phyloP scores from a whole-genome alignment of 164 flowering plant genomes.

The Euptelea pleiosperma region DNA sequence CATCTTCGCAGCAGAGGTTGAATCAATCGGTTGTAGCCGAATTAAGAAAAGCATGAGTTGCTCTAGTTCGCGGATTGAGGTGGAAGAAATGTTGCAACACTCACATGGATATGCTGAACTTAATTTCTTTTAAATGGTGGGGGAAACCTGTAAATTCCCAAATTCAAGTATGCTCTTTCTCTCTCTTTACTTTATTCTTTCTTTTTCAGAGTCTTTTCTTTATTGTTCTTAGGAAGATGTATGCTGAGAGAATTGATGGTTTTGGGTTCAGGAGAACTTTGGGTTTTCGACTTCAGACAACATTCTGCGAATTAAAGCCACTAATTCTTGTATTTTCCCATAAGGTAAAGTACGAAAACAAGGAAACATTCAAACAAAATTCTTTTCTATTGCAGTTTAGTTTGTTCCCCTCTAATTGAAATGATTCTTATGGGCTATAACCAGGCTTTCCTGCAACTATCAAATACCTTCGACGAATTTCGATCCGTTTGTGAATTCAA shows the following conservation, averaged over 20 bases:
- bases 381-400: too few relatives aligned
- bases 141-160: conserved; percentile 1
- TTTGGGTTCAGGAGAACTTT: neutral
- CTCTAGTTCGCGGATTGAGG: conserved; percentile 67
- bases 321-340: neutral
- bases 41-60: conserved; percentile 62
- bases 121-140: conserved; percentile 39
- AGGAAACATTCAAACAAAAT: neutral
- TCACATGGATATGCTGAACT: conserved; percentile 53
- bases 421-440: neutral
- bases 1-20: conserved; percentile 70
- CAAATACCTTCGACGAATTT: conserved; percentile 3
- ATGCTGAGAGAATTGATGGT: neutral
- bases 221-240: neutral
- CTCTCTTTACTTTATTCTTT: conserved; percentile 3
- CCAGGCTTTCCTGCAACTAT: neutral
- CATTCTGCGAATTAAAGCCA: neutral
- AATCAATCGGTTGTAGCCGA: conserved; percentile 47
- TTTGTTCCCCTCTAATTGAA: conserved; percentile 4
- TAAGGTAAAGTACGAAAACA: conserved; percentile 9
- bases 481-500: neutral
- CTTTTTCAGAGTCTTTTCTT: neutral
- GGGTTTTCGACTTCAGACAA: neutral
- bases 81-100: conserved; percentile 76
- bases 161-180: conserved; percentile 24